Evolutionary conservation across 2,329 filamentous ascomycete genomes (phyloP).

Genomic region (Ophiostoma quercus): DNA sequence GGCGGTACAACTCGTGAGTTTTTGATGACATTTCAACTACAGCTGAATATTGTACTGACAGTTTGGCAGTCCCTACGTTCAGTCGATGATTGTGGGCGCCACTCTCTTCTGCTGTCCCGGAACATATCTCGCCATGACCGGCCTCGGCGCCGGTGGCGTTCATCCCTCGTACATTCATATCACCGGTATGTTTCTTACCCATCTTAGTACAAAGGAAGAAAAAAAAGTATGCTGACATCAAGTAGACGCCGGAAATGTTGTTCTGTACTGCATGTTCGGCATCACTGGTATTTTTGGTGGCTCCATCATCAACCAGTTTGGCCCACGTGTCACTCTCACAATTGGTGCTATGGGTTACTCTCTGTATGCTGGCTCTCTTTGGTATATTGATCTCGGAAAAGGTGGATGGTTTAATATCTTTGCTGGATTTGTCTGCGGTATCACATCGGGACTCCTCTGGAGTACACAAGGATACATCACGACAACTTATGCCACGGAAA

Average conservation of each 20-base stretch:
- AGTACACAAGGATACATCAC: constrained; percentile 13
- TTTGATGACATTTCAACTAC: neutral
- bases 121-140: constrained; percentile 20
- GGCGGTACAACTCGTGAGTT: neutral
- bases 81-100: neutral
- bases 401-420: constrained; percentile 27
- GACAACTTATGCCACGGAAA: constrained; percentile 15
- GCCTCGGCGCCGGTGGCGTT: constrained; percentile 20
- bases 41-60: neutral
- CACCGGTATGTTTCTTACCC: neutral
- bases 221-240: neutral
- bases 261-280: constrained; percentile 22
- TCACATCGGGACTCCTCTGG: constrained; percentile 28
- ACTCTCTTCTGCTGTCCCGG: constrained; percentile 20
- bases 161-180: constrained; percentile 7
- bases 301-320: constrained; percentile 26
- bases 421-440: constrained; percentile 26
- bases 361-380: constrained; percentile 28
- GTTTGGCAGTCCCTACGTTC: neutral
- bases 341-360: constrained; percentile 28
- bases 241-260: neutral
- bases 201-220: too few species aligned
- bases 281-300: constrained; percentile 23
- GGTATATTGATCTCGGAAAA: constrained; percentile 26
- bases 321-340: constrained; percentile 25